Evolutionary conservation across 2,329 filamentous ascomycete species (phyloP), one percentile per base, ranked within the genome.

Genomic region (Myriosclerotinia curreyana): DNA sequence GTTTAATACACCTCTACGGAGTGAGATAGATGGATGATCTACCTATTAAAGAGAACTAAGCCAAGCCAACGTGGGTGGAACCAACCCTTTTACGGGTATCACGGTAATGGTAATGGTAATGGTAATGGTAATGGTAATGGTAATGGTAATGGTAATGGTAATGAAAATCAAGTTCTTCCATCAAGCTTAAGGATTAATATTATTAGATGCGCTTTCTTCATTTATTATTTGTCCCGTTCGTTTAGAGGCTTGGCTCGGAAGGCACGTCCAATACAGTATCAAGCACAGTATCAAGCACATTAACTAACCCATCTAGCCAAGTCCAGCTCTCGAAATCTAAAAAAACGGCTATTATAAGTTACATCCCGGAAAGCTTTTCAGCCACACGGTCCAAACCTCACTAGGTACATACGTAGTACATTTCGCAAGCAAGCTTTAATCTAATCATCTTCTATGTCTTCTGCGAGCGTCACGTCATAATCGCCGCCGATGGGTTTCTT

Each of bases 401-500:
- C 0, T 25, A 48, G 22, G 14, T 40, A 46, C 17, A 12, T 8
- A 22, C 3, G n/a, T n/a, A n/a, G n/a, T 22, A 15, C n/a, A 48
- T 34, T 9, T 17, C 17, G 12, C 11, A 56, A 56, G 3, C 20
- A 36, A 28, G 8, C 17, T 51, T 31, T 17, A 52, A 31, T 48
- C 55, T 17, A 52, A 31, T 48, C 55, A 61, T 64, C 62, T 36
- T 61, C 62, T 51, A 53, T 38, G n/a, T 51, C 48, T 31, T 64
- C 62, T 14, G 38, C 50, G 44, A 22, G 22, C 15, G 5, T 53
- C 8, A 7, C 31, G 3, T 12, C 25, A n/a, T 20, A 11, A 48
- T 28, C 31, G 38, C 25, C 38, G 11, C 46, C 25, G 3, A 14
- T 28, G n/a, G 28, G 14, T 22, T 14, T 52, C 28, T 52, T 48